phyloP scores from a whole-genome alignment of 23 red algal species.

The Gracilaria vermiculophylla region DNA sequence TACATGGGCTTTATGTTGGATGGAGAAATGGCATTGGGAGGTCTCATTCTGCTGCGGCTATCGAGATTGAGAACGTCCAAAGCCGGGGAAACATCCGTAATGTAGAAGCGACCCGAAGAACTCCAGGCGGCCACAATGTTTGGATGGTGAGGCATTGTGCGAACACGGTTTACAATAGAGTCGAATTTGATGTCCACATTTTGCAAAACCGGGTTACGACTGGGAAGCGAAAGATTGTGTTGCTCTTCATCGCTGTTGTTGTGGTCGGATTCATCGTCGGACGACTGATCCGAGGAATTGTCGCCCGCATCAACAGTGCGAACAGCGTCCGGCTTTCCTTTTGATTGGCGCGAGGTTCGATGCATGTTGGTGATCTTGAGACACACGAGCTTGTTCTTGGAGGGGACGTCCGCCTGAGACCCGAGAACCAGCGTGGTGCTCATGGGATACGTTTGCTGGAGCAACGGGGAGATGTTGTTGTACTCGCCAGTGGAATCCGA shows the following conservation, averaged over 20 bases:
- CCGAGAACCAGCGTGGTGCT: constrained; percentile 53
- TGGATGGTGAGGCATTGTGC: constrained; percentile 72
- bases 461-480: constrained; percentile 11
- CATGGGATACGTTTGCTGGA: constrained; percentile 58
- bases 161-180: constrained; percentile 71
- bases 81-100: constrained; percentile 64
- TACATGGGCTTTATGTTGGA: constrained; percentile 48
- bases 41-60: constrained; percentile 24
- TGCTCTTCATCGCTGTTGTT: constrained; percentile 12
- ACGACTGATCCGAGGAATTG: constrained; percentile 28
- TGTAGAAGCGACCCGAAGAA: constrained; percentile 51
- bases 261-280: constrained; percentile 19
- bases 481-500: constrained; percentile 12
- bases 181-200: constrained; percentile 52
- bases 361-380: constrained; percentile 64
- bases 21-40: constrained; percentile 16
- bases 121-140: constrained; percentile 80
- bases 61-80: constrained; percentile 40
- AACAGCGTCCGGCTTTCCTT: constrained; percentile 2
- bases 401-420: constrained; percentile 51
- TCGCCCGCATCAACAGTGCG: constrained; percentile 8
- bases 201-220: constrained; percentile 39
- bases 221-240: not conserved
- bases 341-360: constrained; percentile 19
- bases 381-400: constrained; percentile 70